Conservation (phyloP, 345 rosid species). For the Hibiscus mutabilis region DNA sequence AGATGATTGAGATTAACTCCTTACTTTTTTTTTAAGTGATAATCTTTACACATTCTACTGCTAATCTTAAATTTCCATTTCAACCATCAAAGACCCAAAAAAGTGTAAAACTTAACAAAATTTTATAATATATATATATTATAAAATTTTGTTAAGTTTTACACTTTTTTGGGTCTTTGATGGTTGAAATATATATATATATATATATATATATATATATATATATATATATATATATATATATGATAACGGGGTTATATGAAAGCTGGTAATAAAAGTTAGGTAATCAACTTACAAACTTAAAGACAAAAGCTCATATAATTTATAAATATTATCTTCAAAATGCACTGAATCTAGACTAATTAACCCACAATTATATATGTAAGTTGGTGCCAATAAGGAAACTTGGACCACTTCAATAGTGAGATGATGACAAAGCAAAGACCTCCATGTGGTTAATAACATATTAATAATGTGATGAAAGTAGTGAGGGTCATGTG, state of each 20-base stretch:
- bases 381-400: background rate
- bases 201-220: background rate
- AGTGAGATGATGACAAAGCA: constrained; percentile 11
- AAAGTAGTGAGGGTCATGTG: background rate
- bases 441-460: background rate
- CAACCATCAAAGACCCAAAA: no score
- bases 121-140: no score
- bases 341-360: constrained; percentile 4
- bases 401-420: constrained; percentile 11
- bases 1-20: no score
- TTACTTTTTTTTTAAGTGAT: no score
- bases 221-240: background rate
- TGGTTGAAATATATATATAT: no score
- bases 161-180: no score
- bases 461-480: background rate
- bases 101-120: no score
- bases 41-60: no score
- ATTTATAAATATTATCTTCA: constrained; percentile 3
- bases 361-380: background rate
- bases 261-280: background rate
- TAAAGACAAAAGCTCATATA: background rate
- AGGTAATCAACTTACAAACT: background rate
- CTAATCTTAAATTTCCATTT: no score
- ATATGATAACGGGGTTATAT: background rate
- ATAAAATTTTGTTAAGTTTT: no score